phyloP scores from a whole-genome alignment of 768 basidiomycete genomes.

The Tricholomella constricta region DNA sequence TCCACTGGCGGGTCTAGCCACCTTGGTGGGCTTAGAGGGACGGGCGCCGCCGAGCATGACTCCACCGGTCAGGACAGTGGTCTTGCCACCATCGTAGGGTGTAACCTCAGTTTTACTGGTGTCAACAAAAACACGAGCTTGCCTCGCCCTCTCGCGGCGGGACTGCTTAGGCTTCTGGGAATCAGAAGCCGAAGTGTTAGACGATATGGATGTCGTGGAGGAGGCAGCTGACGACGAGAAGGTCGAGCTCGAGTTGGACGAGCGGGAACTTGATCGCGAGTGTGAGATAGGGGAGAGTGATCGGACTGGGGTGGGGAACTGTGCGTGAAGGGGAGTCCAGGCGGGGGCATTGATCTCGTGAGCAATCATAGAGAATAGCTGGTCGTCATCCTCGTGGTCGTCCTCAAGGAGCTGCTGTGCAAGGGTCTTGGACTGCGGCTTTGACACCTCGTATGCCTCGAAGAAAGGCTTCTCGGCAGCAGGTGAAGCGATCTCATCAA shows the following conservation, averaged over 20 bases:
- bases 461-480: constrained; percentile 19
- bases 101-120: constrained; percentile 77
- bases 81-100: constrained; percentile 86
- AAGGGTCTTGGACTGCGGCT: constrained; percentile 51
- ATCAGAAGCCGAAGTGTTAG: constrained; percentile 24
- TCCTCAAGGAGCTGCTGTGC: constrained; percentile 75
- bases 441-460: constrained; percentile 21
- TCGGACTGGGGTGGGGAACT: constrained; percentile 54
- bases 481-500: constrained; percentile 47
- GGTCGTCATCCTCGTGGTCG: constrained; percentile 72
- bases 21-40: constrained; percentile 24
- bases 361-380: constrained; percentile 74
- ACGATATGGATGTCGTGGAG: constrained; percentile 45
- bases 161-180: constrained; percentile 49
- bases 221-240: constrained; percentile 60
- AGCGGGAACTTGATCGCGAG: constrained; percentile 72
- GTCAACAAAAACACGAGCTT: constrained; percentile 74
- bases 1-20: constrained; percentile 31
- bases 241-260: constrained; percentile 68
- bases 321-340: constrained; percentile 66
- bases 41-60: constrained; percentile 74
- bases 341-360: constrained; percentile 68
- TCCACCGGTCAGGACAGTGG: constrained; percentile 83
- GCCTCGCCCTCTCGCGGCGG: constrained; percentile 68
- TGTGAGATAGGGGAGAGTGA: constrained; percentile 63